Base-by-base conservation (phyloP, 352 stramenopile genomes). In the Hyaloperonospora arabidopsidis region DNA sequence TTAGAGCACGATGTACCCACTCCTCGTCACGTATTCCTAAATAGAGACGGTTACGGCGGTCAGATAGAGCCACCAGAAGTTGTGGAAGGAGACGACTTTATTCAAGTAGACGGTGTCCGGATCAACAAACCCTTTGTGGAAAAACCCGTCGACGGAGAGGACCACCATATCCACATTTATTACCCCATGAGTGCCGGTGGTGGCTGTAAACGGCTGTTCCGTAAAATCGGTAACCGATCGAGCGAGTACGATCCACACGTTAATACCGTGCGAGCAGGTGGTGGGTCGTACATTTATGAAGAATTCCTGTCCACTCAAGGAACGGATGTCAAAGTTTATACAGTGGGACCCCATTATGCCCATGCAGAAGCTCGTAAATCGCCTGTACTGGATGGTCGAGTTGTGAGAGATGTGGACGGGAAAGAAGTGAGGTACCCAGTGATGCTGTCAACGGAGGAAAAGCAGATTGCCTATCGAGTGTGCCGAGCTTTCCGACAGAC, bases 81-180 rank as follows among this genome's bases (percentile, higher is more conserved):
- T 5, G 32, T 90, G 6, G 84, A 95, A 58, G 63, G 66, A 38
- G 84, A 95, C 11, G 80, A 95, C 52, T 93, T 71, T 49, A 68
- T 95, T 32, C 68, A 92, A 45, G 76, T 93, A n/a, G 56, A 98
- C 67, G 97, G 96, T 44, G 79, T 98, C 34, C 83, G 82, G 45
- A 97, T 99, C 43, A 68, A 96, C 63, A 99, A 99, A 72, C 97
- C 97, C 8, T 99, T 99, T 62, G 97, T 99, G 5, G 97, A 99
- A 71, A 99, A 99, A 63, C 97, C 97, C 0, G 95, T 99, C 18
- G 89, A 99, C 68, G 96, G 93, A 19, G 97, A 99, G 59, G 95
- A 99, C 76, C 97, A 99, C 74, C 99, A 99, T 68, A 97, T 99
- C 62, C 76, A 98, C 68, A 99, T 99, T 52, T 99, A 99, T 72